phyloP scores from a whole-genome alignment of 2,329 filamentous ascomycete genomes.

The Trichoderma arundinaceum region DNA sequence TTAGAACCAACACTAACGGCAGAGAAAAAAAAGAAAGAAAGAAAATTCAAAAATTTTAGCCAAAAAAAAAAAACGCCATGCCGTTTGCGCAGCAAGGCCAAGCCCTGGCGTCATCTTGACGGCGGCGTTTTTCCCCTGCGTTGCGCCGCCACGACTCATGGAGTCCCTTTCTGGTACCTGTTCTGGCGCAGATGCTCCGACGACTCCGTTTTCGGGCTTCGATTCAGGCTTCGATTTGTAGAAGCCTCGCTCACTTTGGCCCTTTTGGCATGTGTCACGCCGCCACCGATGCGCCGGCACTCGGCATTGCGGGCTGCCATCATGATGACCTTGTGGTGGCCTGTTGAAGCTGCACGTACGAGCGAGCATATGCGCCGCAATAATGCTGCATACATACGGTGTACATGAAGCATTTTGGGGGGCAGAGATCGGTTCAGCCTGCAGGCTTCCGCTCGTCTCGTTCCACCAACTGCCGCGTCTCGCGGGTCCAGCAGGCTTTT shows the following conservation, averaged over 20 bases:
- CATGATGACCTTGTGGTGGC: conserved; percentile 13
- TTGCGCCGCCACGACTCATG: conserved; percentile 25
- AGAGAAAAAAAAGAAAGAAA: neutral
- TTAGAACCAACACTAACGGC: neutral
- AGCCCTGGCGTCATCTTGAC: conserved; percentile 26
- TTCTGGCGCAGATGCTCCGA: neutral
- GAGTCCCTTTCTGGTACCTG: conserved; percentile 5
- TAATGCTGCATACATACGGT: too few species aligned
- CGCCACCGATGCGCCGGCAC: conserved; percentile 8
- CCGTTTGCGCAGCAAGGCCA: conserved; percentile 9
- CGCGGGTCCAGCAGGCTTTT: neutral
- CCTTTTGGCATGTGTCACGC: conserved; percentile 22
- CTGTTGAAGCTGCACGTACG: conserved; percentile 13
- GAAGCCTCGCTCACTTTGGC: neutral
- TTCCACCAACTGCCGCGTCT: conserved; percentile 21
- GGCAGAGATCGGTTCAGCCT: conserved; percentile 16
- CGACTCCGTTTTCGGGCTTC: conserved; percentile 31
- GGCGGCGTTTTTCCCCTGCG: conserved; percentile 14
- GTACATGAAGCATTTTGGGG: too few species aligned
- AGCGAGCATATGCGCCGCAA: neutral
- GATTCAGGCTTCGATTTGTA: conserved; percentile 24
- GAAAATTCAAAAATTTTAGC: neutral
- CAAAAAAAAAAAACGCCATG: conserved; percentile 2
- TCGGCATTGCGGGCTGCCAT: conserved; percentile 12
- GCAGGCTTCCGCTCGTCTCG: conserved; percentile 7